Conservation (phyloP, 305 asterid genomes). For the Caryopteris hybrid region DNA sequence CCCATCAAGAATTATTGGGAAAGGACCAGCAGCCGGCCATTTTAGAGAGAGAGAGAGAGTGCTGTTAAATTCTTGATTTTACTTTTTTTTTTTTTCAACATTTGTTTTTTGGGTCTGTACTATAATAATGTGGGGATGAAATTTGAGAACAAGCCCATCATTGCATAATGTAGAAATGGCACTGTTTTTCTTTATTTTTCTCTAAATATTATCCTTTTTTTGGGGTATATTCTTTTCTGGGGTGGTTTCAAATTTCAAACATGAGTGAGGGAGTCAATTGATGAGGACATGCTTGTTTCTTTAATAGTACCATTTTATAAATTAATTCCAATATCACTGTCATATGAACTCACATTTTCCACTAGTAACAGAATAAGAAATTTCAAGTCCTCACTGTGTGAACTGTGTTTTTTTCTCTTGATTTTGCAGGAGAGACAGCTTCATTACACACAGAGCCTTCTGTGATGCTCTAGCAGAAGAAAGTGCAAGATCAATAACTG, state of each 20-base stretch:
- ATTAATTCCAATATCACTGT: slow-evolving; percentile 22
- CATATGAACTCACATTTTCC: not conserved
- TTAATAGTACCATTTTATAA: not conserved
- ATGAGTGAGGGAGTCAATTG: slow-evolving; percentile 20
- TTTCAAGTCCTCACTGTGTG: not conserved
- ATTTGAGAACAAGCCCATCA: not conserved
- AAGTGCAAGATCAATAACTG: slow-evolving; percentile 31
- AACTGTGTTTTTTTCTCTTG: slow-evolving; percentile 4
- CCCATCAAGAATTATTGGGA: slow-evolving; percentile 16
- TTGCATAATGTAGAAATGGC: not conserved
- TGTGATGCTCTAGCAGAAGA: slow-evolving; percentile 65
- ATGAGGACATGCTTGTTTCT: slow-evolving; percentile 21
- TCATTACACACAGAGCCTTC: slow-evolving; percentile 67
- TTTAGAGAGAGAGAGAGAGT: not conserved
- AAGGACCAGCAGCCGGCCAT: not conserved
- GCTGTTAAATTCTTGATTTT: not conserved
- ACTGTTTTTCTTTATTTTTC: not conserved
- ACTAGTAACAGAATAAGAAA: not conserved
- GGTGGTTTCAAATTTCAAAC: slow-evolving; percentile 28
- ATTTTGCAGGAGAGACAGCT: slow-evolving; percentile 62
- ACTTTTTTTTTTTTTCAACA: not conserved
- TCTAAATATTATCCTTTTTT: not conserved
- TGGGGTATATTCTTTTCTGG: slow-evolving; percentile 6
- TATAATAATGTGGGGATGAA: slow-evolving; percentile 5
- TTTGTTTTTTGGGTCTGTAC: slow-evolving; percentile 7